Evolutionary conservation across 345 rosid genomes (phyloP).

Genomic region (Zanthoxylum bungeanum): DNA sequence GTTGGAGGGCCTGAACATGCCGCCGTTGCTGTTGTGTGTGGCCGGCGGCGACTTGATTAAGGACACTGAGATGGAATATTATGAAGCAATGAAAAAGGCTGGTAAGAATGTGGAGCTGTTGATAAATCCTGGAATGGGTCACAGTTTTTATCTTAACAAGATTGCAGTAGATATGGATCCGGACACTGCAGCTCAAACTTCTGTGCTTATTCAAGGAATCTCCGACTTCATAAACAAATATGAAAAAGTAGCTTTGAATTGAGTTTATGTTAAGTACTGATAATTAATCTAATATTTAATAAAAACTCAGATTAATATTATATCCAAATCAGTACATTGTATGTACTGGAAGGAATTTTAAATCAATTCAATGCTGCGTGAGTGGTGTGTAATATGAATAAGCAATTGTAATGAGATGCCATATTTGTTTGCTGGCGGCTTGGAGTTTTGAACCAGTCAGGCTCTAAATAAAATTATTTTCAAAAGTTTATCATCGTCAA

Average conservation of each 20-base stretch:
- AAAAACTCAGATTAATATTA: too few species aligned
- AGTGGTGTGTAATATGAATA: too few species aligned
- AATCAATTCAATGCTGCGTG: too few species aligned
- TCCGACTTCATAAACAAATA: slow-evolving; percentile 33
- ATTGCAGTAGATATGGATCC: slow-evolving; percentile 49
- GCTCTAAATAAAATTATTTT: too few species aligned
- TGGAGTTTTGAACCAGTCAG: too few species aligned
- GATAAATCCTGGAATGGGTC: slow-evolving; percentile 50
- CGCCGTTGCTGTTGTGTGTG: slow-evolving; percentile 47
- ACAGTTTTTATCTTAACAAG: slow-evolving; percentile 55
- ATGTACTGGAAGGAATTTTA: too few species aligned
- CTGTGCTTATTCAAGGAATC: slow-evolving; percentile 33
- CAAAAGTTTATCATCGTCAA: too few species aligned
- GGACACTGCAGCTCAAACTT: slow-evolving; percentile 32
- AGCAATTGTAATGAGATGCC: too few species aligned
- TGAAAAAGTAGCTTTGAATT: too few species aligned
- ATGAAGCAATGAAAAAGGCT: slow-evolving; percentile 47
- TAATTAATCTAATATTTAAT: neutral
- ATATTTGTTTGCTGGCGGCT: too few species aligned
- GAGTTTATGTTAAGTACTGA: too few species aligned
- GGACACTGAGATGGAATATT: slow-evolving; percentile 61
- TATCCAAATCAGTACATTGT: too few species aligned
- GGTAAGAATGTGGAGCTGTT: slow-evolving; percentile 45
- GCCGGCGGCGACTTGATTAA: slow-evolving; percentile 47
- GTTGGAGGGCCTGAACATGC: slow-evolving; percentile 35